Evolutionary conservation across 2,329 filamentous ascomycete species (phyloP), one percentile per base, ranked within the genome.

Genomic region (Pezizomycotina sp.): DNA sequence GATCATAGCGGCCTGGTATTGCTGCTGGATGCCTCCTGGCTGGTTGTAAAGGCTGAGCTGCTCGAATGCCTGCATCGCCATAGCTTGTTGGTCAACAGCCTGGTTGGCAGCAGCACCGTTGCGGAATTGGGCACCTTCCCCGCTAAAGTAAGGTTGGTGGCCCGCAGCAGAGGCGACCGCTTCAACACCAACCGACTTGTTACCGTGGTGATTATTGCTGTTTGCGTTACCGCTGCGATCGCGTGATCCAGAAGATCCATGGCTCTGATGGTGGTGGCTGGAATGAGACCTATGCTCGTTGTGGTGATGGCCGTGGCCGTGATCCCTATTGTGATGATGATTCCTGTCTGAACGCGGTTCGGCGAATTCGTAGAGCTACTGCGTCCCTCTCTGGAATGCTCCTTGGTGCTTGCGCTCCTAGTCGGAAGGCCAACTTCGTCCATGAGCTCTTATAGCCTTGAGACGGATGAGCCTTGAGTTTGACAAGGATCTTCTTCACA

Each of bases 371-470:
- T 48, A 38, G 30, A 43, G 24, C 45, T 47, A 14, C 46, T 42
- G 21, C 43, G 47, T 27, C 33, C 40, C 15, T 44, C 41, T 15
- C 41, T 36, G 15, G 41, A 44, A 21, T 43, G 32, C 26, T 47
- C 47, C 16, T 48, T 48, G 18, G 49, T 48, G 36, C 42, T 41
- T 18, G 57, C 57, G 42, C 60, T 69, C 27, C 73, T 62, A 18
- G 72, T 77, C 4, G 86, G 91, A 23, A 98, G 62, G 42, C 86
- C 84, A 49, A 98, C 89, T 56, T 98, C 89, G 52, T 98, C 89
- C 89, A 98, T 98, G 42, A 98, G 62, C 89, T 77, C 66, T 95
- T 98, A 63, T 98, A 98, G 34, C 89, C 89, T 60, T 95, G 89
- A 45, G 76, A 78, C 10, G 89, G 82, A 52, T 92, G 81, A 4